These are phyloP conservation scores for Phaeoacremonium minimum DNA, from an alignment of 2,329 filamentous ascomycete species.

Conservation along the genomic window DNA sequence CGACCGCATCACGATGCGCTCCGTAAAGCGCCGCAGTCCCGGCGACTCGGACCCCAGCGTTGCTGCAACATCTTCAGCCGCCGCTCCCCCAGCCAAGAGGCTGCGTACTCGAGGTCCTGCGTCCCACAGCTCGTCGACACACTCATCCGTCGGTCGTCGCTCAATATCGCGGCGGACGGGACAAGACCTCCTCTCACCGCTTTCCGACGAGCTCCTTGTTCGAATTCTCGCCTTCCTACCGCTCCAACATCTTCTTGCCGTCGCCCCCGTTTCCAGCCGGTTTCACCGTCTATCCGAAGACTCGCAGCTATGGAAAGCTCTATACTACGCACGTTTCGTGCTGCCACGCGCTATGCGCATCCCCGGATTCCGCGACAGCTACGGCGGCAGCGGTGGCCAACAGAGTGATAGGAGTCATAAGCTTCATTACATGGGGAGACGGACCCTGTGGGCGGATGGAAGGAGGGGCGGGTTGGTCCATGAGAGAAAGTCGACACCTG, in stretches of 20 bases:
- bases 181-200: slow-evolving; percentile 60
- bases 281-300: slow-evolving; percentile 72
- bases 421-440: slow-evolving; percentile 39
- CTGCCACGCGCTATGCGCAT: slow-evolving; percentile 74
- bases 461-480: slow-evolving; percentile 34
- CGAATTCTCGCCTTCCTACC: slow-evolving; percentile 78
- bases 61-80: background rate
- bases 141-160: background rate
- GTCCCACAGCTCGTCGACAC: no score
- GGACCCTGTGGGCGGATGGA: slow-evolving; percentile 40
- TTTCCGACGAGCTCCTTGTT: slow-evolving; percentile 86
- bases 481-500: slow-evolving; percentile 48
- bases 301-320: slow-evolving; percentile 83
- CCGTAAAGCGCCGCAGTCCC: slow-evolving; percentile 5
- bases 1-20: no score
- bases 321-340: slow-evolving; percentile 86
- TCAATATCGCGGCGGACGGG: background rate
- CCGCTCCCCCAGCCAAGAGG: slow-evolving; percentile 3
- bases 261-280: slow-evolving; percentile 66
- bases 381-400: slow-evolving; percentile 25
- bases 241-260: slow-evolving; percentile 60
- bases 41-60: background rate
- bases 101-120: no score
- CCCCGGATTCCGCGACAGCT: slow-evolving; percentile 53
- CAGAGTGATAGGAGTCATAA: slow-evolving; percentile 35